Conservation (phyloP, 495 filamentous ascomycete genomes). For the Chaetomium fimeti region DNA sequence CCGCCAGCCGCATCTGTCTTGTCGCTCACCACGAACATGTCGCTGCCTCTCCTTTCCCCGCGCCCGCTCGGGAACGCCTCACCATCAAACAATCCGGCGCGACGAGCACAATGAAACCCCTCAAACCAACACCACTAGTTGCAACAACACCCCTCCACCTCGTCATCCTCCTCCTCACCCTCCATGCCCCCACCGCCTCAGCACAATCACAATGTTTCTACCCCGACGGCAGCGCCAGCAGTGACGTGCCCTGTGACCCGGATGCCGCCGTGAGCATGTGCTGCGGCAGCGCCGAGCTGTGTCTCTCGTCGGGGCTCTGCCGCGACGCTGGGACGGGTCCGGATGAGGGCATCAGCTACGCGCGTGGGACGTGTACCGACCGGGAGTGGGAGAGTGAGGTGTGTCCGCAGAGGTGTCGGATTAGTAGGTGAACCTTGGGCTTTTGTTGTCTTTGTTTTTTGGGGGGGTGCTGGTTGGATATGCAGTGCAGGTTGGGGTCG, state of each 20-base stretch:
- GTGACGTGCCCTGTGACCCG: conserved; percentile 22
- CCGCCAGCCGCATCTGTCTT: no score
- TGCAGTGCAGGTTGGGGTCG: not conserved
- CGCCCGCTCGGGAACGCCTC: no score
- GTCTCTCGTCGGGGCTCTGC: conserved; percentile 22
- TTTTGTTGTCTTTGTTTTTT: not conserved
- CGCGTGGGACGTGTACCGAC: conserved; percentile 23
- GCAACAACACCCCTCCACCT: not conserved
- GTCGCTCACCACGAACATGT: no score
- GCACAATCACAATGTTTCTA: conserved; percentile 15
- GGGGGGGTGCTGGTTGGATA: no score
- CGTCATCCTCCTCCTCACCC: not conserved
- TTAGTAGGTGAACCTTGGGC: conserved; percentile 7
- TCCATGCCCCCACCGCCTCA: not conserved
- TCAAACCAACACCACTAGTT: not conserved
- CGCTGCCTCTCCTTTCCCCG: no score
- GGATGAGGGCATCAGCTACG: conserved; percentile 9
- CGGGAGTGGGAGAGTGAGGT: conserved; percentile 1
- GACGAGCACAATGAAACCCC: not conserved
- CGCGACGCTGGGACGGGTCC: not conserved
- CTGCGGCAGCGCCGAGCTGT: conserved; percentile 12
- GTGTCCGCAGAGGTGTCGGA: conserved; percentile 19
- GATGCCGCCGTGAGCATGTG: conserved; percentile 25
- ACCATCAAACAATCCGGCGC: no score
- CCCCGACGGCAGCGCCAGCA: conserved; percentile 6